These are phyloP conservation scores for Exsudoporus frostii DNA, from an alignment of 768 basidiomycete genomes.

Conservation along the genomic window DNA sequence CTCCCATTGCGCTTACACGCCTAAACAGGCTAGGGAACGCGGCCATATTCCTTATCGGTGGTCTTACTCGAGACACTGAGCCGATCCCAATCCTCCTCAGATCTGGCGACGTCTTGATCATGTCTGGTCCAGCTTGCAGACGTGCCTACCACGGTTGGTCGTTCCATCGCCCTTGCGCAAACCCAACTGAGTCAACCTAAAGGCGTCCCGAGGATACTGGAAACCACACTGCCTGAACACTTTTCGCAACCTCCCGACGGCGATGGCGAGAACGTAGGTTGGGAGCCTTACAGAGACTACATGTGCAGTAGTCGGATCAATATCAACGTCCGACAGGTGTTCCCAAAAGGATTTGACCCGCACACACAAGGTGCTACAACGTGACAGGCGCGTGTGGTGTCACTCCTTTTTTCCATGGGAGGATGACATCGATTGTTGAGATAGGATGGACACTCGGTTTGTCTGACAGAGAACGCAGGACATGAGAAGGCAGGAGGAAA, in stretches of 20 bases:
- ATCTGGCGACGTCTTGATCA: slow-evolving; percentile 88
- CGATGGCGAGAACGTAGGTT: slow-evolving; percentile 37
- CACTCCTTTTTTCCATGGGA: neutral
- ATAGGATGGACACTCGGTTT: neutral
- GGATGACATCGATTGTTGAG: slow-evolving; percentile 6
- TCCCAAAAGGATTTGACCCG: slow-evolving; percentile 64
- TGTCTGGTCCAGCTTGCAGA: slow-evolving; percentile 85
- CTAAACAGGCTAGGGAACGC: slow-evolving; percentile 75
- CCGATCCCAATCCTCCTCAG: slow-evolving; percentile 84
- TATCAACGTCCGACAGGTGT: slow-evolving; percentile 88
- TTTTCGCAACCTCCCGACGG: slow-evolving; percentile 34
- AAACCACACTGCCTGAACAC: slow-evolving; percentile 70
- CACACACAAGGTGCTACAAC: neutral
- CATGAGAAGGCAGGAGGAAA: slow-evolving; percentile 3
- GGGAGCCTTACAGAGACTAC: slow-evolving; percentile 63
- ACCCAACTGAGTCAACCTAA: neutral
- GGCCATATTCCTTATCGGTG: slow-evolving; percentile 87
- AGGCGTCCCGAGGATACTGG: slow-evolving; percentile 89
- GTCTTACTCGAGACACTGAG: slow-evolving; percentile 67
- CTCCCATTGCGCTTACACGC: neutral
- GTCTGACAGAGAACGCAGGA: neutral
- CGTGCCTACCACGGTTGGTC: slow-evolving; percentile 88
- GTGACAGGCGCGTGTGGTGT: neutral
- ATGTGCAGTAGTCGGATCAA: slow-evolving; percentile 75
- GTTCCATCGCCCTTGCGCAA: neutral